Conservation (phyloP, 2,329 filamentous ascomycete genomes). For the Trichoderma cornu-damae region DNA sequence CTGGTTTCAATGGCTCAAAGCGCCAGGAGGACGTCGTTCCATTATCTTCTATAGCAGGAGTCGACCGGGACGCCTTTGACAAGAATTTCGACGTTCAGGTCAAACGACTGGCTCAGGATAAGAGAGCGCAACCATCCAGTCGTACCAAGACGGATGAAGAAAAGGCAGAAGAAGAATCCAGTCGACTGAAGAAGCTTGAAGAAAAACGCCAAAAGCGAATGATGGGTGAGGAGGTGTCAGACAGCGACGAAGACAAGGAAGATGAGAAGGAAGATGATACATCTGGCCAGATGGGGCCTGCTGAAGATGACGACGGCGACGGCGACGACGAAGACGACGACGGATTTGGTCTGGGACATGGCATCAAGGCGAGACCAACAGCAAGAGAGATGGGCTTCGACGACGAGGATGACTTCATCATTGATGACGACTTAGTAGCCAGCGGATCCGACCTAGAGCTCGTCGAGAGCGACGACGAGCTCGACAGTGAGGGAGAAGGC, state of each 20-base stretch:
- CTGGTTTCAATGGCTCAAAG: conserved; percentile 38
- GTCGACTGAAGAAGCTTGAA: conserved; percentile 73
- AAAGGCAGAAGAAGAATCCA: conserved; percentile 69
- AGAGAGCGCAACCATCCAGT: conserved; percentile 76
- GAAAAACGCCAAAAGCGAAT: conserved; percentile 78
- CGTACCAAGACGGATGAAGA: conserved; percentile 91
- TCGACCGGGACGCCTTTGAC: conserved; percentile 66
- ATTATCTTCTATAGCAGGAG: conserved; percentile 39
- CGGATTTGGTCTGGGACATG: conserved; percentile 55
- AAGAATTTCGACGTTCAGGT: conserved; percentile 84
- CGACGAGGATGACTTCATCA: conserved; percentile 89
- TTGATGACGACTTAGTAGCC: conserved; percentile 84
- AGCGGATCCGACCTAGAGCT: conserved; percentile 67
- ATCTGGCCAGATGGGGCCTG: conserved; percentile 33
- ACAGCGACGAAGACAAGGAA: conserved; percentile 55
- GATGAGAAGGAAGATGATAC: conserved; percentile 33
- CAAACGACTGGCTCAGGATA: conserved; percentile 76
- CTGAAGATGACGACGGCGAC: conserved; percentile 40
- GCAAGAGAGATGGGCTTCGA: conserved; percentile 68
- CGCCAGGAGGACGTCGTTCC: conserved; percentile 24
- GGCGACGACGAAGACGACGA: conserved; percentile 46
- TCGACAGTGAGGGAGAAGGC: conserved; percentile 43
- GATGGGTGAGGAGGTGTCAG: conserved; percentile 70
- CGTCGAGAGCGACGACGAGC: conserved; percentile 50
- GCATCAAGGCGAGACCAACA: conserved; percentile 53